These are phyloP conservation scores for Penicillium sp. DNA, from an alignment of 2,329 filamentous ascomycete genomes.

Conservation along the genomic window DNA sequence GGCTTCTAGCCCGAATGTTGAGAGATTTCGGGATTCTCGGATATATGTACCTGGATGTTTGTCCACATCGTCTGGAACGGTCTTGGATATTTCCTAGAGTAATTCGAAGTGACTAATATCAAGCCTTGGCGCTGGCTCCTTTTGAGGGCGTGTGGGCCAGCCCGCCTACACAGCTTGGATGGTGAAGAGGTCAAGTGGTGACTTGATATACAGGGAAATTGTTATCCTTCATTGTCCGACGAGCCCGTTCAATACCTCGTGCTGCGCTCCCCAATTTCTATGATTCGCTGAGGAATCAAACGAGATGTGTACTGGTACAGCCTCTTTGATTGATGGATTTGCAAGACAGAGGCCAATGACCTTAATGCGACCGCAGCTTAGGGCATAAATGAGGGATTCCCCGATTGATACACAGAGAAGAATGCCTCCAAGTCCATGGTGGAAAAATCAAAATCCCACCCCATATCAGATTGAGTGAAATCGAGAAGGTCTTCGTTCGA, in stretches of 20 bases:
- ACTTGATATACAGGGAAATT: too few relatives aligned
- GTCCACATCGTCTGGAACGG: too few relatives aligned
- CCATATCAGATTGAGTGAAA: constrained; percentile 39
- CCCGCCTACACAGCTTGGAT: too few relatives aligned
- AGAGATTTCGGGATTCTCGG: not conserved
- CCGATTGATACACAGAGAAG: constrained; percentile 34
- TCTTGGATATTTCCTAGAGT: too few relatives aligned
- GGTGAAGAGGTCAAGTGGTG: too few relatives aligned
- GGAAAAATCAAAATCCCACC: constrained; percentile 42
- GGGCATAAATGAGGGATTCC: not conserved
- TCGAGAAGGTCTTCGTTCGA: constrained; percentile 36
- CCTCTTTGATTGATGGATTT: too few relatives aligned
- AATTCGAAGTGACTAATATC: too few relatives aligned
- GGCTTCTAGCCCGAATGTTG: not conserved
- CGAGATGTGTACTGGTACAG: not conserved
- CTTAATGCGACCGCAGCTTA: not conserved
- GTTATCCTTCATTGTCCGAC: not conserved
- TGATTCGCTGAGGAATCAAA: not conserved
- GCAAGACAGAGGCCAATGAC: too few relatives aligned
- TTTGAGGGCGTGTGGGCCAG: too few relatives aligned
- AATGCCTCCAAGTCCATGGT: constrained; percentile 43
- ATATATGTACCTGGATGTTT: not conserved
- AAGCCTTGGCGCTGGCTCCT: too few relatives aligned
- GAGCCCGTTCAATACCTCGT: not conserved
- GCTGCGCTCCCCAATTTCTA: not conserved